Base-by-base conservation (phyloP, 2,329 filamentous ascomycete species). In the Monascus ruber region DNA sequence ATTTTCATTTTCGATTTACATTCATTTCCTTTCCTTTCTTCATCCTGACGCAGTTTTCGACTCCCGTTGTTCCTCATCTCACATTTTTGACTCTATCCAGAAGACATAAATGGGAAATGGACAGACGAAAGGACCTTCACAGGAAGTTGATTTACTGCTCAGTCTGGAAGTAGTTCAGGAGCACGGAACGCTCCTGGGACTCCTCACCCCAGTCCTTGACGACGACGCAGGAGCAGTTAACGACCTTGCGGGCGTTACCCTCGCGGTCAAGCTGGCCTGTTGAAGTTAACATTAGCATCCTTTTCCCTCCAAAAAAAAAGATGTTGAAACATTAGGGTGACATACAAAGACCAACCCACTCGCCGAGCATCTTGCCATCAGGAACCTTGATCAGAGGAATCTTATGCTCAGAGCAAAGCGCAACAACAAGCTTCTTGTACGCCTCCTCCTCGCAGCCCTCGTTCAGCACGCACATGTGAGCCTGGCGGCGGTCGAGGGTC, bases 81-180 rank as follows among this genome's bases (percentile, higher is more conserved):
- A 17, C 17, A 17, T 17, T 17, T 17, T 17, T 17, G 17, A 17
- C 17, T 17, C 17, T 17, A 17, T 17, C 17, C 17, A 17, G 17
- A 17, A 17, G 17, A 17, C 17, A 17, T 17, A 17, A 17, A 17
- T 17, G 17, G 17, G 17, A 17, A 17, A 17, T 17, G 17, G 17
- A 17, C 17, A 17, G 17, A 17, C 17, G 17, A 17, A 17, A 17
- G 17, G 17, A 17, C 17, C 17, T 17, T 17, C 17, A 17, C 17
- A 17, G 17, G 17, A 17, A 17, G 17, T 17, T 17, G 17, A 17
- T 63, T 50, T 69, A 70, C 57, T 70, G 66, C 64, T 69, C 68
- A 68, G 87, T 94, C 77, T 94, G 85, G 88, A 98, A 96, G 85
- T 98, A 98, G 83, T 98, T 94, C 71, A 98, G 86, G 68, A 98